Base-by-base conservation (phyloP, 192 early-diverging fungal genomes). In the Backusella sp. region DNA sequence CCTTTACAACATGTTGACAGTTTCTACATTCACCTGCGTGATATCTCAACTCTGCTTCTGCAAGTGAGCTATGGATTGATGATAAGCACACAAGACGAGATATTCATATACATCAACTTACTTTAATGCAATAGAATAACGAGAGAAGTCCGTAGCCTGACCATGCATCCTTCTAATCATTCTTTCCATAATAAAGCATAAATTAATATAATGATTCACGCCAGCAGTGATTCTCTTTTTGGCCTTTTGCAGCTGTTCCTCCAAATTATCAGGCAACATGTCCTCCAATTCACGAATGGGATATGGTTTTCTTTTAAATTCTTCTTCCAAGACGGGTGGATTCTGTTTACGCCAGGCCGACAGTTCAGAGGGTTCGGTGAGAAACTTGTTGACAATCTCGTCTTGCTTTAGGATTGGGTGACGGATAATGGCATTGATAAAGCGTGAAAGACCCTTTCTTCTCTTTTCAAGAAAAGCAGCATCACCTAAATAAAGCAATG, bases 391-490 rank as follows among this genome's bases (percentile, higher is more conserved):
- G 6, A 94, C 86, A 2, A 88, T 69, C 14, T 84, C 84, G 70
- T 96, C 93, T 44, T 83, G 78, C n/a, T 83, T 77, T 70, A 96
- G 68, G 3, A 91, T 79, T 14, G 94, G 94, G 76, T 96, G 94
- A 39, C 94, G 89, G 12, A 86, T 87, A 36, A 96, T 76, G n/a
- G 89, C 86, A 79, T 93, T 91, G 70, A 93, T 86, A 73, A 93
- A 96, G 15, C 94, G 80, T 0, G 85, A 84, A 15, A 96, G 76
- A 8, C 91, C 93, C 35, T 90, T 88, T 11, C 94, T 82, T 68
- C 94, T 84, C 52, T 87, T 84, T 72, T 92, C 92, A 71, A 95
- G 75, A 83, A 95, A 95, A 4, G 82, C 72, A 23, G 86, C 84
- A 77, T 95, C 90, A 8, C 85, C 86, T 91, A 79, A 79, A 32